Evolutionary conservation across 2,329 filamentous ascomycete species (phyloP).

Genomic region (Penicillium sp.): DNA sequence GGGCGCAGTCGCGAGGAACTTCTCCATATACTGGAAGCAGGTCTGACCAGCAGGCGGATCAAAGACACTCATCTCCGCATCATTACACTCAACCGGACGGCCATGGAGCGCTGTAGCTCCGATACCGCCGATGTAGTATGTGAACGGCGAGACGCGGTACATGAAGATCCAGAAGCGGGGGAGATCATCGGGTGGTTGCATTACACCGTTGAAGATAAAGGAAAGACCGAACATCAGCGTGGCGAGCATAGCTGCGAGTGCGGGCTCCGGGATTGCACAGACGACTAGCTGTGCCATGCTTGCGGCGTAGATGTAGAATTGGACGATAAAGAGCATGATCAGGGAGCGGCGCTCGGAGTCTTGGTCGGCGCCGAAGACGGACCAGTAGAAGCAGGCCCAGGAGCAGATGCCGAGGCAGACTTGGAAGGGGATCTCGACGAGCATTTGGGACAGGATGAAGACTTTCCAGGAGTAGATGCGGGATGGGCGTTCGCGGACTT

Average conservation of each 20-base stretch:
- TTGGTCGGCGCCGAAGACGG: slow-evolving; percentile 17
- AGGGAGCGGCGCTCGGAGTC: slow-evolving; percentile 15
- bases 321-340: slow-evolving; percentile 24
- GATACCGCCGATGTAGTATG: slow-evolving; percentile 56
- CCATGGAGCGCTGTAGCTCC: slow-evolving; percentile 68
- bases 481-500: slow-evolving; percentile 77
- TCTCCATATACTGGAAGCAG: slow-evolving; percentile 59
- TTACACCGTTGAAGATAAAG: slow-evolving; percentile 50
- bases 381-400: slow-evolving; percentile 26
- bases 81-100: slow-evolving; percentile 62
- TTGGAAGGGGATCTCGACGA: slow-evolving; percentile 84
- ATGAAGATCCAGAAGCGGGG: slow-evolving; percentile 65
- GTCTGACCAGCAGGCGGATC: slow-evolving; percentile 56
- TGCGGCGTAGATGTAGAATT: slow-evolving; percentile 23
- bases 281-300: slow-evolving; percentile 20
- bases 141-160: slow-evolving; percentile 60
- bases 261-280: slow-evolving; percentile 14
- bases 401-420: slow-evolving; percentile 31
- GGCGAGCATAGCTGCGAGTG: slow-evolving; percentile 18
- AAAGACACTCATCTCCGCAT: slow-evolving; percentile 68
- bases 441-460: slow-evolving; percentile 79
- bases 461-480: slow-evolving; percentile 82
- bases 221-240: slow-evolving; percentile 21
- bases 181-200: slow-evolving; percentile 64
- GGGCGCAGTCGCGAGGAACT: slow-evolving; percentile 50